These are phyloP conservation scores for Mucor plumbeus DNA, from an alignment of 371 early-diverging fungal species.

Conservation along the genomic window DNA sequence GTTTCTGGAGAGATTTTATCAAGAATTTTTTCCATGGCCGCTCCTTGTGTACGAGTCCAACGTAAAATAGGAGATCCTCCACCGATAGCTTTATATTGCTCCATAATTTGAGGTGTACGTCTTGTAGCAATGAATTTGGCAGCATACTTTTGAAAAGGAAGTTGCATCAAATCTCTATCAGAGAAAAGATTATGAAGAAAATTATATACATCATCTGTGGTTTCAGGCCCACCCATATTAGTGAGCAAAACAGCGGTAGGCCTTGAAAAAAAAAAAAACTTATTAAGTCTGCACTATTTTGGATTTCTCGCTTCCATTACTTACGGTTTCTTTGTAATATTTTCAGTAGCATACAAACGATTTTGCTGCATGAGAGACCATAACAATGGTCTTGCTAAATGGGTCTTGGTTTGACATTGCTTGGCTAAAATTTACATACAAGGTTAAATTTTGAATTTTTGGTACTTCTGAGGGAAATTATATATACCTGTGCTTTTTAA, in stretches of 20 bases:
- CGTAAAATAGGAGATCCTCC: constrained; percentile 92
- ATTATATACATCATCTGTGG: constrained; percentile 75
- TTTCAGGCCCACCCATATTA: constrained; percentile 94
- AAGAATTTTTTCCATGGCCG: constrained; percentile 75
- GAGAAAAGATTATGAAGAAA: constrained; percentile 89
- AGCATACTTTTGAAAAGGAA: constrained; percentile 80
- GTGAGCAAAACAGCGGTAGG: constrained; percentile 86
- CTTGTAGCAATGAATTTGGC: constrained; percentile 84
- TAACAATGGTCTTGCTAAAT: constrained; percentile 2
- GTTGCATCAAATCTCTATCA: constrained; percentile 92
- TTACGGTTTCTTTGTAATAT: constrained; percentile 23
- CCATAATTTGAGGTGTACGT: constrained; percentile 85
- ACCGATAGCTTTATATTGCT: constrained; percentile 92
- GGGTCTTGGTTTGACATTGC: background rate
- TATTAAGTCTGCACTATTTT: background rate
- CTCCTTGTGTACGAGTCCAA: constrained; percentile 92
- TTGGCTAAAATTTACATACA: constrained; percentile 5
- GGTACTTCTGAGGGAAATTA: background rate
- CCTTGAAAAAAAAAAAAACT: constrained; percentile 23
- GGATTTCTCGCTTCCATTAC: background rate
- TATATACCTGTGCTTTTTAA: background rate
- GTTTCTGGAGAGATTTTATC: constrained; percentile 81
- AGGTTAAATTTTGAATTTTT: background rate
- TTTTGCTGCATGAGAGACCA: background rate
- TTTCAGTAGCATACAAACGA: constrained; percentile 8